Evolutionary conservation across 2,329 filamentous ascomycete genomes (phyloP), one percentile per base, ranked within the genome.

Genomic region (Monosporascus sp.): DNA sequence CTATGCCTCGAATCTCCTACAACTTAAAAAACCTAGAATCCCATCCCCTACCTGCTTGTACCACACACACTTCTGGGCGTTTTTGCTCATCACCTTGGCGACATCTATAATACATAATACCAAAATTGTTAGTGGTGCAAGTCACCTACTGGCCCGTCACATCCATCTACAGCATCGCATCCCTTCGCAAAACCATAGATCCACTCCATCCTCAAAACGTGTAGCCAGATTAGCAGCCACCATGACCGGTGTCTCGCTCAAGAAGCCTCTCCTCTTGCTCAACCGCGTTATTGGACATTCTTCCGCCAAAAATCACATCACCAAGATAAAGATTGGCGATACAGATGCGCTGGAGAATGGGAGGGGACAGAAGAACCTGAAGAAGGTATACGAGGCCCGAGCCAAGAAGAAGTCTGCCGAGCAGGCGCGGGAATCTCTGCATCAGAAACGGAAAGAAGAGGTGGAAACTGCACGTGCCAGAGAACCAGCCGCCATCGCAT

Each of bases 201-300:
- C 2, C 8, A 11, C 9, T 11, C 27, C 27, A 11, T 31, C 27
- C 8, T 11, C 27, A 31, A 31, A 6, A 14, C 27, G 27, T 31
- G 27, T 14, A 31, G 27, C 9, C 11, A 14, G 27, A 14, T 31
- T 5, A 31, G 3, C 27, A 11, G 27, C 9, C 27, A 63, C 45
- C 48, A 72, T 70, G 69, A 63, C 68, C 52, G 63, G 62, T 4
- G 60, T 61, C 50, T 57, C 54, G 25, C 53, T 72, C 37, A 73
- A 68, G 58, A 66, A 69, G 57, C 69, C 70, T 22, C 58, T 73
- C 25, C 59, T 73, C 52, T 65, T 67, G 20, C 65, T 73, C 15
- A 73, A 72, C 56, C 65, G 70, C 43, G 56, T 72, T 17, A 60
- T 72, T 46, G 70, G 71, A 14, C 70, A 73, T 54, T 54, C 67